Conservation (phyloP, 2,329 filamentous ascomycete species). For the Botrytis fragariae region DNA sequence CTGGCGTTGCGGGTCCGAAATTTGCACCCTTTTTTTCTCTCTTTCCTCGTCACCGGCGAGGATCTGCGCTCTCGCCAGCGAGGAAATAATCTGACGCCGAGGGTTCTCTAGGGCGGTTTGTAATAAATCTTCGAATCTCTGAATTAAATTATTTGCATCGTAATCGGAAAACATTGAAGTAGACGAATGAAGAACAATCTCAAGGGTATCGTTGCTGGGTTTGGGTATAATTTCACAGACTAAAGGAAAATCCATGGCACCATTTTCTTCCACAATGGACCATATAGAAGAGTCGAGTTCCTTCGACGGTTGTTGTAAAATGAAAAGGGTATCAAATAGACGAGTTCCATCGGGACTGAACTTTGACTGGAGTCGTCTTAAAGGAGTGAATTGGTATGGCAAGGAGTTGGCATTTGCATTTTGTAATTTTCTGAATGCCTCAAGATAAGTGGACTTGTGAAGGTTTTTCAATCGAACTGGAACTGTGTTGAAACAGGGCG, state of each 20-base stretch:
- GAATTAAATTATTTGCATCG: constrained; percentile 27
- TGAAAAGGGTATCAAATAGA: constrained; percentile 77
- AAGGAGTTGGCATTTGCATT: constrained; percentile 58
- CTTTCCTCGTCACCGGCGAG: constrained; percentile 19
- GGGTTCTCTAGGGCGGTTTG: constrained; percentile 33
- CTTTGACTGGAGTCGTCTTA: constrained; percentile 66
- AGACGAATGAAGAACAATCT: constrained; percentile 62
- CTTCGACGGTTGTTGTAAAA: constrained; percentile 67
- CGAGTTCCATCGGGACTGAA: constrained; percentile 46
- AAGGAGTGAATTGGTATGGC: constrained; percentile 69
- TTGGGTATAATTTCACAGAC: constrained; percentile 72
- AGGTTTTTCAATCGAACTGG: constrained; percentile 64
- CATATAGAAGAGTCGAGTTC: constrained; percentile 56
- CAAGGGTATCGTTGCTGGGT: constrained; percentile 49
- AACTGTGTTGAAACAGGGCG: constrained; percentile 89
- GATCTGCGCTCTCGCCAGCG: constrained; percentile 28
- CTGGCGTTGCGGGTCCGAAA: not conserved
- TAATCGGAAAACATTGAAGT: constrained; percentile 40
- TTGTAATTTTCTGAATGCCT: constrained; percentile 37
- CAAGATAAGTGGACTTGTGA: constrained; percentile 46
- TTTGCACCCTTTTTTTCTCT: not conserved
- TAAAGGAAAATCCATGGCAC: constrained; percentile 72
- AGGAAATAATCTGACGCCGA: constrained; percentile 32
- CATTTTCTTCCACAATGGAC: constrained; percentile 55
- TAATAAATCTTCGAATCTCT: constrained; percentile 31